Percentiles rank a stretch among this genome's conserved stretches.
phyloP scores from a whole-genome alignment of 495 filamentous ascomycete genomes.

The Annulohypoxylon stygium region DNA sequence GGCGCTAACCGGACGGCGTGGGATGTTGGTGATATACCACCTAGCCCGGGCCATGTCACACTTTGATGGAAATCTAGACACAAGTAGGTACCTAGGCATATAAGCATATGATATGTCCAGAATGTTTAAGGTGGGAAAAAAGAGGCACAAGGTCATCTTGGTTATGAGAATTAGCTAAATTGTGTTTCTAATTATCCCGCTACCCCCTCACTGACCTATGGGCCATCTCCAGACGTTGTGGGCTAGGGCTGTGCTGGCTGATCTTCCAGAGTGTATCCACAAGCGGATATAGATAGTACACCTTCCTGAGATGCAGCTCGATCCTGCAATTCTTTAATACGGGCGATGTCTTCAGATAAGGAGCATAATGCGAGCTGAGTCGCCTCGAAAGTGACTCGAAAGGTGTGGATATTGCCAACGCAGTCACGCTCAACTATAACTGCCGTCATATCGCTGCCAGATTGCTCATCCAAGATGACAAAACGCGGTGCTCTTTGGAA shows the following conservation, averaged over 20 bases:
- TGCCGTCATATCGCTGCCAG: constrained; percentile 19
- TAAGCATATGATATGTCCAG: too few relatives aligned
- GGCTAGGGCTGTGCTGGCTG: constrained; percentile 10
- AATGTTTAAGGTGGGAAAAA: too few relatives aligned
- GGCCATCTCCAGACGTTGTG: constrained; percentile 7
- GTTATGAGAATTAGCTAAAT: too few relatives aligned
- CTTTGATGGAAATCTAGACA: constrained; percentile 11
- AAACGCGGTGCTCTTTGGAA: constrained; percentile 14
- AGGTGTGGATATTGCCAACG: background rate
- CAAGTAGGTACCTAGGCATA: too few relatives aligned
- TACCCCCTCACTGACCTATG: background rate
- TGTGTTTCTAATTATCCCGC: too few relatives aligned
- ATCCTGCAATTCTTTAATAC: constrained; percentile 23
- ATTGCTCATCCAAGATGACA: constrained; percentile 25
- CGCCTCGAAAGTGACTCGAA: constrained; percentile 21
- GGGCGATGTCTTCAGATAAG: background rate
- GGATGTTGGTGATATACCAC: constrained; percentile 70
- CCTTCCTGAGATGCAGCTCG: constrained; percentile 21
- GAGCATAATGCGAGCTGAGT: constrained; percentile 10
- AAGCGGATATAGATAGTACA: background rate
- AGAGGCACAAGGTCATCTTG: too few relatives aligned
- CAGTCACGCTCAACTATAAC: background rate
- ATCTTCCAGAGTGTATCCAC: background rate
- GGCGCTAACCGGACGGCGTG: constrained; percentile 64
- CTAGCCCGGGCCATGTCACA: constrained; percentile 52